Evolutionary conservation across 306 rosid genomes (phyloP).

Genomic region (Lathyrus aphaca): DNA sequence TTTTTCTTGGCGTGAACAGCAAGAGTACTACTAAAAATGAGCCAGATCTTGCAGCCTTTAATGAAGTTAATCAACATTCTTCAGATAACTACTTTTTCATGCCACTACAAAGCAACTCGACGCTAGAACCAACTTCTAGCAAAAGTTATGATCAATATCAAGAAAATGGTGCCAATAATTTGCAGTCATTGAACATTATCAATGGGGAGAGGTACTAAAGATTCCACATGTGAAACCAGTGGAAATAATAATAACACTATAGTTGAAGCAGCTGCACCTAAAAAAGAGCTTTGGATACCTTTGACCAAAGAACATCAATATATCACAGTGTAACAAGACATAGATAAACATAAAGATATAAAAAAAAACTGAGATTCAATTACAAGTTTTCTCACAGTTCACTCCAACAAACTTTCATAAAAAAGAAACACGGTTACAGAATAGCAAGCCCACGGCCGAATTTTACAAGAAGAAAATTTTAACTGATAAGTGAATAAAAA

Average conservation of each 20-base stretch:
- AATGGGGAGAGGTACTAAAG: conserved; percentile 82
- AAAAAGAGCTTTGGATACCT: conserved; percentile 85
- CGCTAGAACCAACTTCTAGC: conserved; percentile 41
- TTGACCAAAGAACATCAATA: conserved; percentile 96
- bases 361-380: too few relatives aligned
- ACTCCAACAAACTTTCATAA: too few relatives aligned
- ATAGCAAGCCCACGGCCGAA: too few relatives aligned
- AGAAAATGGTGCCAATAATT: conserved; percentile 59
- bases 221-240: conserved; percentile 71
- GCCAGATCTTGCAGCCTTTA: conserved; percentile 68
- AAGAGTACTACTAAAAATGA: conserved; percentile 63
- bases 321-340: conserved; percentile 97
- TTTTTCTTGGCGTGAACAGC: conserved; percentile 86
- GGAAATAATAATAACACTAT: conserved; percentile 43
- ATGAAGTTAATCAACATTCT: conserved; percentile 53
- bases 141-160: conserved; percentile 48
- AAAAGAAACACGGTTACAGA: too few relatives aligned
- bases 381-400: too few relatives aligned
- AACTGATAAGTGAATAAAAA: too few relatives aligned
- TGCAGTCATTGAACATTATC: conserved; percentile 87
- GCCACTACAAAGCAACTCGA: conserved; percentile 54
- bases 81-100: conserved; percentile 58
- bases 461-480: too few relatives aligned
- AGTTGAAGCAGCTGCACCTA: conserved; percentile 66
- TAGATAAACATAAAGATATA: too few relatives aligned